phyloP scores from a whole-genome alignment of 2,329 filamentous ascomycete genomes.

The Microascus cirrosus region DNA sequence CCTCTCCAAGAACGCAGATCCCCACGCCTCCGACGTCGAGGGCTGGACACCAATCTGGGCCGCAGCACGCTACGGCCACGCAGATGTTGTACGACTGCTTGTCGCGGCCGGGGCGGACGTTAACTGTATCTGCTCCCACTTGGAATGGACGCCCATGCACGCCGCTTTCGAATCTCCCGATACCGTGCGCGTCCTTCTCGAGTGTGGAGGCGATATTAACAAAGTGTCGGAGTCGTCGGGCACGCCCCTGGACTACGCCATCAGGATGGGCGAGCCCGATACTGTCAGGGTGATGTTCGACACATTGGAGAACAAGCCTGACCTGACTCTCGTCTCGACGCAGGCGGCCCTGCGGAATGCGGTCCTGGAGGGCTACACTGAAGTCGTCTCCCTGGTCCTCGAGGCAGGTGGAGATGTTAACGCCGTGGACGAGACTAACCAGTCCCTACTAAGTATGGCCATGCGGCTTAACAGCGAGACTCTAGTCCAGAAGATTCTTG shows the following conservation, averaged over 20 bases:
- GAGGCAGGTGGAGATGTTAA: neutral
- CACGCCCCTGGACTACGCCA: neutral
- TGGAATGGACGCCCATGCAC: neutral
- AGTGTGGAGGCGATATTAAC: neutral
- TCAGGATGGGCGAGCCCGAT: neutral
- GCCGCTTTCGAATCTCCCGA: neutral
- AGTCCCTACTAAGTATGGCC: neutral
- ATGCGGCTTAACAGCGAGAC: neutral
- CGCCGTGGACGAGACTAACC: neutral
- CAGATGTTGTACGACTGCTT: neutral
- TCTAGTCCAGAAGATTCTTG: neutral
- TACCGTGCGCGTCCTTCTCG: neutral
- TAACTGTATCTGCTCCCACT: neutral
- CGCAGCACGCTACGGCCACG: neutral
- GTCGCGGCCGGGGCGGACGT: neutral
- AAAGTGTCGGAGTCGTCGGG: neutral
- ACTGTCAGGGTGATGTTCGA: neutral
- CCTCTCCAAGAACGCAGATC: neutral
- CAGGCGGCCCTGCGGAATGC: neutral
- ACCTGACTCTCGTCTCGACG: neutral
- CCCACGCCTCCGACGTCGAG: neutral
- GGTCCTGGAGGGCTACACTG: neutral
- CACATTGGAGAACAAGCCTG: neutral
- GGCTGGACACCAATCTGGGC: neutral
- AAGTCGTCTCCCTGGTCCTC: neutral